A percentile compares a stretch with the other conserved stretches of the same genome.
These are phyloP conservation scores for Nicotiana paniculata DNA, from an alignment of 257 asterid genomes.

Conservation along the genomic window DNA sequence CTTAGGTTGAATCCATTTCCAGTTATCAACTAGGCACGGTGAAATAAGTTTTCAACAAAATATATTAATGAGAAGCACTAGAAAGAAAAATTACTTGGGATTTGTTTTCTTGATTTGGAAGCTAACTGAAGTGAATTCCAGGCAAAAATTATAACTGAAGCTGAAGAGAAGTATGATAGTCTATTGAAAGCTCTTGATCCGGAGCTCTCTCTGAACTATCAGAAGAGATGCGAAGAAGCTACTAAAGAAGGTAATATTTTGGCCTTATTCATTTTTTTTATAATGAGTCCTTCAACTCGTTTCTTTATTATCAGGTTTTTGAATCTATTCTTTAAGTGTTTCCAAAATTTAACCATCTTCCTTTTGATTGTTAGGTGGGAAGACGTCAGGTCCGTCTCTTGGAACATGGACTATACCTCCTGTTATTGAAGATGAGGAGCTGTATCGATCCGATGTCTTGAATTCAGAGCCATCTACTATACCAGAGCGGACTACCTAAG, in stretches of 20 bases:
- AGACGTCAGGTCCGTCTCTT: slow-evolving; percentile 59
- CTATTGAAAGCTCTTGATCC: slow-evolving; percentile 52
- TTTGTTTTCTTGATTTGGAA: not conserved
- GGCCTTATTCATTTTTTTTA: not conserved
- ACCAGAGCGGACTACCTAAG: not conserved
- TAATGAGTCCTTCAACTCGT: not conserved
- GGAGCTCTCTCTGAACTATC: slow-evolving; percentile 45
- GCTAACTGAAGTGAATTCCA: slow-evolving; percentile 11
- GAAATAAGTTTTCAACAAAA: not conserved
- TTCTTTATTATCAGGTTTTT: not conserved
- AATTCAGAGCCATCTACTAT: slow-evolving; percentile 10
- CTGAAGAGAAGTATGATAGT: slow-evolving; percentile 60
- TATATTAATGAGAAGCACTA: not conserved
- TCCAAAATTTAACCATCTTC: not conserved
- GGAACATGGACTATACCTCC: slow-evolving; percentile 88
- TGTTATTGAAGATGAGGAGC: slow-evolving; percentile 59
- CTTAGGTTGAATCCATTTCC: not conserved
- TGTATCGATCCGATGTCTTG: slow-evolving; percentile 33
- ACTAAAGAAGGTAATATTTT: slow-evolving; percentile 65
- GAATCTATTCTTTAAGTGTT: not conserved
- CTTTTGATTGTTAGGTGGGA: slow-evolving; percentile 50
- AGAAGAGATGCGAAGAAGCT: slow-evolving; percentile 86
- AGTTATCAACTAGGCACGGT: not conserved
- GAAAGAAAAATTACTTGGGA: not conserved
- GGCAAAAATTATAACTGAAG: slow-evolving; percentile 72